phyloP scores from a whole-genome alignment of 495 filamentous ascomycete species.

The Penicillium verhagenii region DNA sequence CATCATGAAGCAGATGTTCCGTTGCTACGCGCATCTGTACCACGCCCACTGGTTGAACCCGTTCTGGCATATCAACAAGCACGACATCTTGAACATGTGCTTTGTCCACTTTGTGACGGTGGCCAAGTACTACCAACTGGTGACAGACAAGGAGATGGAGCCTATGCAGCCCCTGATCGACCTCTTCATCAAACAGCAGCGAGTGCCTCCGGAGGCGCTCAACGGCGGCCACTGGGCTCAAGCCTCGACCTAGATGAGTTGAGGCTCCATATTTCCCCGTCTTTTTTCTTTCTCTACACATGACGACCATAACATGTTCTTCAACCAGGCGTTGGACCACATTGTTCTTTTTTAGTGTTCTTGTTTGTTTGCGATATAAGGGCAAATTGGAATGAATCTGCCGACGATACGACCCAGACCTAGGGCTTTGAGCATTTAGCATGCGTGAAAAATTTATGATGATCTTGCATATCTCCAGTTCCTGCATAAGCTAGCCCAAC shows the following conservation, averaged over 20 bases:
- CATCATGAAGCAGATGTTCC: conserved; percentile 96
- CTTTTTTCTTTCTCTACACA: conserved; percentile 16
- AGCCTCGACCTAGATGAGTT: conserved; percentile 33
- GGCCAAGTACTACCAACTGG: conserved; percentile 77
- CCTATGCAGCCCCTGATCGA: conserved; percentile 93
- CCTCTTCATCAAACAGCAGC: conserved; percentile 80
- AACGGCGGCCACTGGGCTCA: conserved; percentile 50
- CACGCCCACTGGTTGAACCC: conserved; percentile 79
- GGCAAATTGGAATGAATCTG: conserved; percentile 17
- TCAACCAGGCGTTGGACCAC: conserved; percentile 43
- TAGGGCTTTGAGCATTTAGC: conserved; percentile 42
- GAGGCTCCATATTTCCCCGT: conserved; percentile 3
- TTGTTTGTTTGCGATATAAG: conserved; percentile 19
- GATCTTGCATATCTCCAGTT: conserved; percentile 26
- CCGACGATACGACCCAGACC: conserved; percentile 29
- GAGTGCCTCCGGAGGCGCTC: conserved; percentile 69
- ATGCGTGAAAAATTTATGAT: conserved; percentile 41
- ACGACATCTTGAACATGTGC: conserved; percentile 89
- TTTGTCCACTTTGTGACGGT: conserved; percentile 93
- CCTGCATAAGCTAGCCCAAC: conserved; percentile 12
- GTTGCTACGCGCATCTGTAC: conserved; percentile 89
- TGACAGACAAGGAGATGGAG: conserved; percentile 81
- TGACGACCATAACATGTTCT: conserved; percentile 32
- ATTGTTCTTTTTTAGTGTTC: conserved; percentile 24
- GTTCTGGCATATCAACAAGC: conserved; percentile 78